Evolutionary conservation across 805 yeast genomes (phyloP).

Genomic region (Candida silvatica): DNA sequence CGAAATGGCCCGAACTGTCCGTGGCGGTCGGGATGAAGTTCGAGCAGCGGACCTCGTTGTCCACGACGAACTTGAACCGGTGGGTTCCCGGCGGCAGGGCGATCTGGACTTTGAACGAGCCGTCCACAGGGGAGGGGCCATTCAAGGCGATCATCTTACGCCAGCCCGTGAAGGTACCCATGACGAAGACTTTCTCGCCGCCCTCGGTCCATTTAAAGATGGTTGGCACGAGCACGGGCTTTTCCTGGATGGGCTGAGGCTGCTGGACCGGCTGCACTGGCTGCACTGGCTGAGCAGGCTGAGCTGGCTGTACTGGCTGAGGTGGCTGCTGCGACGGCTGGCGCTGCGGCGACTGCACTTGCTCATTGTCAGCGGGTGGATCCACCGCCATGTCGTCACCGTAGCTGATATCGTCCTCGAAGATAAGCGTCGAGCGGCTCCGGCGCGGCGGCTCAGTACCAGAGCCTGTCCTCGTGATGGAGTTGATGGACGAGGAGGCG

Average conservation of each 20-base stretch:
- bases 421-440: constrained; percentile 62
- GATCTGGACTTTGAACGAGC: constrained; percentile 56
- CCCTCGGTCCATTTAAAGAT: constrained; percentile 93
- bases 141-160: constrained; percentile 89
- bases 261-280: constrained; percentile 3
- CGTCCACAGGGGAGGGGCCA: constrained; percentile 38
- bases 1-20: constrained; percentile 93
- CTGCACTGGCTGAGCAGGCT: constrained; percentile 3
- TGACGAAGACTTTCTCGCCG: constrained; percentile 91
- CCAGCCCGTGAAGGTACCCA: constrained; percentile 98
- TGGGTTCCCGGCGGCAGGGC: constrained; percentile 88
- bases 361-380: constrained; percentile 10
- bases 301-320: constrained; percentile 9
- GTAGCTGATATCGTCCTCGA: constrained; percentile 58
- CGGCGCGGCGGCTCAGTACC: constrained; percentile 26
- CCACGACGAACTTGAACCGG: constrained; percentile 87
- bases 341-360: constrained; percentile 6
- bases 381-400: constrained; percentile 35
- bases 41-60: constrained; percentile 82
- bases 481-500: background rate
- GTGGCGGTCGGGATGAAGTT: constrained; percentile 94
- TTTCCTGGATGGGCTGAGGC: constrained; percentile 4
- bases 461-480: constrained; percentile 1
- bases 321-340: constrained; percentile 15
- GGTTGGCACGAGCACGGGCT: constrained; percentile 33